Evolutionary conservation across 2,329 filamentous ascomycete genomes (phyloP), one percentile per base, ranked within the genome.

Genomic region (Rutstroemia sp.): DNA sequence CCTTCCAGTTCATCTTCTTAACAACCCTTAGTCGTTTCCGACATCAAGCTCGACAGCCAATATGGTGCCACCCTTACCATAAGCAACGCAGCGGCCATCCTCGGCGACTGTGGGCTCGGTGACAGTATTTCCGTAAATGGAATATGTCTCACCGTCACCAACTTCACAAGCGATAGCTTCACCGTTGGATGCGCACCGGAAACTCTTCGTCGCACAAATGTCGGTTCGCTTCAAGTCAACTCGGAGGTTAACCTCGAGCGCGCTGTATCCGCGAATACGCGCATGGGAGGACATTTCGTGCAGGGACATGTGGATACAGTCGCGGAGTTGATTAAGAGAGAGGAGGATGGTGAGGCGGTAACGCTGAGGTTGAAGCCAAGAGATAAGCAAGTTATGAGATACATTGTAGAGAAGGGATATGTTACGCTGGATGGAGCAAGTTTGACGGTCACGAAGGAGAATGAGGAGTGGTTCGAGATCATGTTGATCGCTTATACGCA

Each of bases 401-500:
- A 97, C 73, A 80, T 99, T 57, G 90, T 99, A 17, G 90, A 95
- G 77, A 99, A 99, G 78, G 94, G 94, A 50, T 99, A 91, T 72
- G 84, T 99, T 55, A 90, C 92, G 46, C 81, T 99, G 51, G 94
- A 99, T 69, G 94, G 94, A 4, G 92, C 94, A 23, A 96, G 92
- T 69, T 76, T 99, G 76, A 99, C 94, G 0, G 81, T 99, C 2
- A 97, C 92, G 2, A 80, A 82, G 63, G 92, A 97, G 30, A 75
- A 92, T 66, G 81, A 83, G 62, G 85, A 87, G 44, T 95, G 90
- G 71, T 96, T 86, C 82, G 94, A 97, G 79, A 87, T 99, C 50
- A 99, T 99, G 94, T 78, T 99, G 60, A 96, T 99, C 71, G 82
- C 88, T 8, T 99, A 99, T 73, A 96, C 94, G 10, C 94, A 97